phyloP scores from a whole-genome alignment of 768 basidiomycete species.

The Amanita exitialis region DNA sequence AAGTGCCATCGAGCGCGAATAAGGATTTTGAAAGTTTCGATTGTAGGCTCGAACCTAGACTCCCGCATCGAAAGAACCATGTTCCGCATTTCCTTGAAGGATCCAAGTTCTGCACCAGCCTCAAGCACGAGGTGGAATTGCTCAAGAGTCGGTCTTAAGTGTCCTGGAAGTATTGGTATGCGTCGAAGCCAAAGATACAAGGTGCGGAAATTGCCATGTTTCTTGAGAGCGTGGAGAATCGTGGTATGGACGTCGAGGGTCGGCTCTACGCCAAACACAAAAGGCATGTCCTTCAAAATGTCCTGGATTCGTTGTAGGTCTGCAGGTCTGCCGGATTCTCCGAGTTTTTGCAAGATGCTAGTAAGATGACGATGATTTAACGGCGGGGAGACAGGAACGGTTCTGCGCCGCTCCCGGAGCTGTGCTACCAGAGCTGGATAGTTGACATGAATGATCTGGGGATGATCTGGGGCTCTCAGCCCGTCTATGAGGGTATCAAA shows the following conservation, averaged over 20 bases:
- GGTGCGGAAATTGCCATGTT: constrained; percentile 30
- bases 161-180: constrained; percentile 42
- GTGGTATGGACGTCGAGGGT: constrained; percentile 37
- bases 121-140: constrained; percentile 50
- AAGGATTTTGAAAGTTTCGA: constrained; percentile 38
- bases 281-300: constrained; percentile 38
- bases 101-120: constrained; percentile 20
- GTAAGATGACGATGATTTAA: constrained; percentile 24
- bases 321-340: constrained; percentile 37
- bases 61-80: constrained; percentile 25
- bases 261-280: constrained; percentile 34
- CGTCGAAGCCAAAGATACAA: constrained; percentile 39
- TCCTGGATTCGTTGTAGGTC: constrained; percentile 47
- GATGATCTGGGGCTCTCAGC: constrained; percentile 12
- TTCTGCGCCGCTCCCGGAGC: constrained; percentile 10
- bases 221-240: constrained; percentile 38
- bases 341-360: constrained; percentile 33
- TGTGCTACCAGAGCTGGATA: constrained; percentile 14
- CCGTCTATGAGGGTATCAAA: constrained; percentile 17
- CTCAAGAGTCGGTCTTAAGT: constrained; percentile 33
- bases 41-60: constrained; percentile 32
- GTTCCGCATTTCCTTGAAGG: constrained; percentile 24
- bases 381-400: constrained; percentile 13
- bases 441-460: background rate
- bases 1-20: constrained; percentile 31